Evolutionary conservation across 108 stramenopile species (phyloP), one percentile per base, ranked within the genome.

Genomic region (Skeletonema costatum): DNA sequence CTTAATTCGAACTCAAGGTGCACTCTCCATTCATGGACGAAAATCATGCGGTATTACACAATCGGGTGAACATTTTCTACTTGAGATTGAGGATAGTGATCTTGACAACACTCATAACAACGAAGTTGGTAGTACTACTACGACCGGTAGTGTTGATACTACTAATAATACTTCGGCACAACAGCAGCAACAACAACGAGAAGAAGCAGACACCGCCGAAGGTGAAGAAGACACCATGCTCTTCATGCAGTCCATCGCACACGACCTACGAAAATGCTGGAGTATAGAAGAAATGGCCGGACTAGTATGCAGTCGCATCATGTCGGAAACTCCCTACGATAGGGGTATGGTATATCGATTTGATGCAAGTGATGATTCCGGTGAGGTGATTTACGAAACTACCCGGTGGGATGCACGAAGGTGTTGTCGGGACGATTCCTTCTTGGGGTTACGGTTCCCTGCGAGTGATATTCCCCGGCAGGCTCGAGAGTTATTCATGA

Each of bases 341-440:
- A 41, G 76, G 13, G 76, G 76, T 8, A 77, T 77, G 74, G 74
- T 77, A 2, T 77, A 77, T 17, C 13, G 59, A 21, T 77, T 77
- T 38, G 76, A 77, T 48, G 68, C 42, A 4, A 21, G 48, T 31
- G 76, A 77, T 19, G 71, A 65, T 32, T 56, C 38, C 25, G 76
- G 76, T 0, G 71, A 77, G 32, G 63, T 77, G 3, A 32, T 77
- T 5, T 77, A 72, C 33, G 76, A 77, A 31, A 63, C 63, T 0
- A 35, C 35, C 0, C 69, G 76, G 0, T 32, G 48, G 62, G 76
- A 71, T 53, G 70, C 76, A 32, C n/a, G 71, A 10, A 25, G 13
- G 13, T 17, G 25, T 8, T 75, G 74, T 60, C 66, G 74, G 10
- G 46, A 70, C 25, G 71, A 72, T 60, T 39, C 58, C 14, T 77